Base-by-base conservation (phyloP, 2,329 filamentous ascomycete genomes). In the Neopestalotiopsis sp. region DNA sequence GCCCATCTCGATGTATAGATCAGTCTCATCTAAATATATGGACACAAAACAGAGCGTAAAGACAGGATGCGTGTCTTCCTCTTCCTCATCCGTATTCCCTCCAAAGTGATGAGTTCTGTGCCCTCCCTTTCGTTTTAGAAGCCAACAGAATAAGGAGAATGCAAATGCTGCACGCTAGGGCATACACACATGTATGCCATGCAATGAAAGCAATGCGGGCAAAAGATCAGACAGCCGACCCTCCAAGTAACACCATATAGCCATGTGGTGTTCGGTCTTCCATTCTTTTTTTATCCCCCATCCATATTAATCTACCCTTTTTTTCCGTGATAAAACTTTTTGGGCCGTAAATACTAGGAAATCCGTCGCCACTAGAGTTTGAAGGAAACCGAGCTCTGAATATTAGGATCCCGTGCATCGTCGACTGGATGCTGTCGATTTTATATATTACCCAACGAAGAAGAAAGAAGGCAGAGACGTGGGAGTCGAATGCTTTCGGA, bases 151-250 rank as follows among this genome's bases (percentile, higher is more conserved):
- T 20, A 53, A 53, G 45, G 45, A 53, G 45, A 53, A 20, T n/a
- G 45, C 45, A 64, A 64, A 64, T 64, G 61, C 61, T 64, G 61
- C 61, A 53, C 61, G 61, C 61, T 40, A 40, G 61, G 61, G 40
- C 61, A 64, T 64, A 62, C 40, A 59, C 20, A 20, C 20, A 17
- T 32, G 32, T 53, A 64, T 64, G 61, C 61, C 38, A 64, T 45
- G 38, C 38, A 45, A 64, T 45, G 40, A 53, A 49, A 45, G 42
- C 34, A 64, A 64, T 64, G 38, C 61, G 38, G 34, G 61, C 28
- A 40, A 64, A 63, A 38, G 28, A 64, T 64, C n/a, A 64, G 42
- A 64, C 40, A 34, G 61, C 42, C 61, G 10, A 40, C 40, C 61
- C n/a, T 45, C 42, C 42, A 7, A 14, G 20, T 10, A 14, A 49